phyloP scores from a whole-genome alignment of 169 alveolate genomes.

The Nephromyces sp. region DNA sequence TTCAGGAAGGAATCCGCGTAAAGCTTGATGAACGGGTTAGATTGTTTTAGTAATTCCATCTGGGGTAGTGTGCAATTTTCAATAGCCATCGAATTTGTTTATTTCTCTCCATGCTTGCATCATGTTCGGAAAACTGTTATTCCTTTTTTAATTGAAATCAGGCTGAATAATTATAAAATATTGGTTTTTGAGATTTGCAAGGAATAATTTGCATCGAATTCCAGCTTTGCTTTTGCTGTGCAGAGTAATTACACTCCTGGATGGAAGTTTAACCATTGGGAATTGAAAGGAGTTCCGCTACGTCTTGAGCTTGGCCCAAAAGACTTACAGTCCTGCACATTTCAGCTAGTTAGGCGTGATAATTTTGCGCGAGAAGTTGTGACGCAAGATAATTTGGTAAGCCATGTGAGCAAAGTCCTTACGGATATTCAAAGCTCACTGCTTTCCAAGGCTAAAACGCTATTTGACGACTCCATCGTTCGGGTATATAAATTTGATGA shows the following conservation, averaged over 20 bases:
- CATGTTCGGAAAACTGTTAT: not conserved
- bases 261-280: slow-evolving; percentile 99
- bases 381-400: slow-evolving; percentile 39
- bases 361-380: slow-evolving; percentile 40
- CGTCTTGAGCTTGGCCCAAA: slow-evolving; percentile 95
- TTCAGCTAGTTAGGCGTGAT: slow-evolving; percentile 25
- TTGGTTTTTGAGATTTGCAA: no score
- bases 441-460: slow-evolving; percentile 19
- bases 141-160: not conserved
- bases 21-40: slow-evolving; percentile 38
- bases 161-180: no score
- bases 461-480: slow-evolving; percentile 27
- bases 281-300: slow-evolving; percentile 96
- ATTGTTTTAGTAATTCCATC: not conserved
- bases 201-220: not conserved
- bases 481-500: slow-evolving; percentile 33
- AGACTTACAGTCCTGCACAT: slow-evolving; percentile 81
- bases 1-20: slow-evolving; percentile 41
- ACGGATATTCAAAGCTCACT: slow-evolving; percentile 32
- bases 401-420: slow-evolving; percentile 36
- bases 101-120: not conserved
- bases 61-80: not conserved
- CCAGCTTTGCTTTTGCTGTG: slow-evolving; percentile 63
- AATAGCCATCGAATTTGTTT: not conserved
- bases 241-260: slow-evolving; percentile 96